Evolutionary conservation across 306 rosid genomes (phyloP).

Genomic region (Carpinus fangiana): DNA sequence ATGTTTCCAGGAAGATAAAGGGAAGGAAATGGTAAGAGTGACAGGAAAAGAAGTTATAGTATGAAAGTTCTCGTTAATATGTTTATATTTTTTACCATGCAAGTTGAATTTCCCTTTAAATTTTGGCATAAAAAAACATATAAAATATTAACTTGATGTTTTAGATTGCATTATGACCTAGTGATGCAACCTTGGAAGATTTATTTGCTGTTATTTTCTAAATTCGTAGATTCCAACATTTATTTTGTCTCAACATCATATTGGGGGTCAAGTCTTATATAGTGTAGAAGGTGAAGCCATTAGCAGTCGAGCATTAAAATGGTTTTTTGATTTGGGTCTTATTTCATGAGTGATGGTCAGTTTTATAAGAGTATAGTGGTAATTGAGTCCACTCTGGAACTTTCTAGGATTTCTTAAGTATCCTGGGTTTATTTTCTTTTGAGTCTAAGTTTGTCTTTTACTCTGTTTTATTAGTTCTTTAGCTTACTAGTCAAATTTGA

Average conservation of each 20-base stretch:
- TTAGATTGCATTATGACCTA: not conserved
- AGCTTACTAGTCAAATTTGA: not conserved
- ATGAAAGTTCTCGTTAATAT: not conserved
- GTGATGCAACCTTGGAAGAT: no score
- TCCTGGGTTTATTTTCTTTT: not conserved
- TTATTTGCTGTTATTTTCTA: not conserved
- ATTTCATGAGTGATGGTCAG: not conserved
- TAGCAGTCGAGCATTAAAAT: not conserved
- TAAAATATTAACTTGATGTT: not conserved
- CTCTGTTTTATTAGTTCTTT: not conserved
- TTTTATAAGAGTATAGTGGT: not conserved
- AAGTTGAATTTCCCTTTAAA: not conserved
- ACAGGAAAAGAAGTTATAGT: not conserved
- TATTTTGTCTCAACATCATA: not conserved
- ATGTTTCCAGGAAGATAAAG: not conserved
- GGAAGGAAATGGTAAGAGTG: not conserved
- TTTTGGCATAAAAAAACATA: not conserved
- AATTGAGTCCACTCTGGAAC: not conserved
- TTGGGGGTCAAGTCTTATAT: not conserved
- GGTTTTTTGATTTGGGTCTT: not conserved
- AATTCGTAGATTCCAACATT: not conserved
- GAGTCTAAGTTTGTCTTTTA: not conserved
- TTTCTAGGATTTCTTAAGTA: not conserved
- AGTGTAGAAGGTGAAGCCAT: not conserved
- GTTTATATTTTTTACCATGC: not conserved